Evolutionary conservation across 345 rosid genomes (phyloP).

Genomic region (Citrus unshiu): DNA sequence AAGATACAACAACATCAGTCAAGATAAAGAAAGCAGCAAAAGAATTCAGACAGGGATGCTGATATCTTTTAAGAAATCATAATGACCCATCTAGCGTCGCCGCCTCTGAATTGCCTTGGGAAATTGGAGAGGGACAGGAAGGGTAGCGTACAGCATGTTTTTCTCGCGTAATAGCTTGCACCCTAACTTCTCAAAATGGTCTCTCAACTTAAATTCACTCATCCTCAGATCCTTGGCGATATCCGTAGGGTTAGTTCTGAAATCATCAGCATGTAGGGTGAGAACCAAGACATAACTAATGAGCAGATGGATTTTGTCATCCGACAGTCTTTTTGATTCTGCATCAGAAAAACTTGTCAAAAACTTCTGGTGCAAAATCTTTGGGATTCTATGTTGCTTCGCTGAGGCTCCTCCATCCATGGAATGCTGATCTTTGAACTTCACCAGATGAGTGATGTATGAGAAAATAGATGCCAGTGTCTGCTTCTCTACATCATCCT

Average conservation of each 20-base stretch:
- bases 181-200: constrained; percentile 62
- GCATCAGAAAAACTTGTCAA: constrained; percentile 41
- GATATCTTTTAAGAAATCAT: neutral
- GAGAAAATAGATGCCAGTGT: constrained; percentile 44
- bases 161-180: constrained; percentile 55
- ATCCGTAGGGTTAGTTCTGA: constrained; percentile 57
- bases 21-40: neutral
- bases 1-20: neutral
- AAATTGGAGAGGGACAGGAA: constrained; percentile 68
- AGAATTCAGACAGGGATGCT: neutral
- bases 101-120: constrained; percentile 33
- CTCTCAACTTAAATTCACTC: constrained; percentile 37
- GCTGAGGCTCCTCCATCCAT: constrained; percentile 49
- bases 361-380: constrained; percentile 49
- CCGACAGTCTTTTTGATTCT: constrained; percentile 34
- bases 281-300: constrained; percentile 78
- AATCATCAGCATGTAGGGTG: constrained; percentile 64
- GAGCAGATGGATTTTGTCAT: constrained; percentile 58
- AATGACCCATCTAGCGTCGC: constrained; percentile 21
- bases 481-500: constrained; percentile 57
- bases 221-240: constrained; percentile 72
- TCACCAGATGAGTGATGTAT: constrained; percentile 65
- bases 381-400: constrained; percentile 58
- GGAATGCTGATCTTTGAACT: constrained; percentile 66
- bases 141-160: constrained; percentile 25